Percentiles rank a stretch among this genome's conserved stretches.
These are phyloP conservation scores for Stagonosporopsis vannaccii DNA, from an alignment of 2,329 filamentous ascomycete species.

Conservation along the genomic window DNA sequence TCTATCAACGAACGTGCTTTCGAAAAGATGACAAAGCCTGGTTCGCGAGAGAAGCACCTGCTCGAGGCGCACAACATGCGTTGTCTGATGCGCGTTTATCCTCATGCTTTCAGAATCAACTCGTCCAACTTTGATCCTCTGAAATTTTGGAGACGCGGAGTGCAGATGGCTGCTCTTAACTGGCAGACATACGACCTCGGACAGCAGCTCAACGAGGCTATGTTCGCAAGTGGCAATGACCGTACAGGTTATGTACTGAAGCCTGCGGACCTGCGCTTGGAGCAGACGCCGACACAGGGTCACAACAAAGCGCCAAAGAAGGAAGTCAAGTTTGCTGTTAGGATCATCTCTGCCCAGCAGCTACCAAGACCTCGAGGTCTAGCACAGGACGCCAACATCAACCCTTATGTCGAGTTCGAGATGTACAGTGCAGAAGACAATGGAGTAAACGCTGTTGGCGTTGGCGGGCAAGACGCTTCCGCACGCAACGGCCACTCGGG, in stretches of 20 bases:
- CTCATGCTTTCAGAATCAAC: constrained; percentile 78
- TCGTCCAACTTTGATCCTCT: constrained; percentile 96
- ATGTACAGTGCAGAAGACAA: constrained; percentile 95
- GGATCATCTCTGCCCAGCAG: constrained; percentile 93
- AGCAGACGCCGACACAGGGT: constrained; percentile 53
- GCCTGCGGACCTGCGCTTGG: constrained; percentile 76
- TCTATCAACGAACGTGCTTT: constrained; percentile 94
- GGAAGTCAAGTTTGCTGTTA: constrained; percentile 82
- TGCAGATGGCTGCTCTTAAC: constrained; percentile 97
- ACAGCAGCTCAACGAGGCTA: constrained; percentile 95
- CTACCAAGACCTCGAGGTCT: constrained; percentile 82
- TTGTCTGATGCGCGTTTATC: constrained; percentile 89
- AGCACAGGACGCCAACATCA: constrained; percentile 76
- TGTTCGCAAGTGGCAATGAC: constrained; percentile 92
- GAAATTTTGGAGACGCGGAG: constrained; percentile 91
- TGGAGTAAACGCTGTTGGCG: constrained; percentile 73
- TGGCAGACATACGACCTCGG: constrained; percentile 98
- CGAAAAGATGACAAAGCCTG: constrained; percentile 77
- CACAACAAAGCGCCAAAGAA: constrained; percentile 76
- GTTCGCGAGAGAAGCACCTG: constrained; percentile 75
- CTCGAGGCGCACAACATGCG: constrained; percentile 91
- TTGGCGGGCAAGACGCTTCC: constrained; percentile 71
- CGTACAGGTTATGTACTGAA: constrained; percentile 93
- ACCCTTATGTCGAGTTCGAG: constrained; percentile 94
- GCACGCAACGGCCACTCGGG: constrained; percentile 70